Evolutionary conservation across 768 basidiomycete genomes (phyloP).

Genomic region (Gloeostereum incarnatum): DNA sequence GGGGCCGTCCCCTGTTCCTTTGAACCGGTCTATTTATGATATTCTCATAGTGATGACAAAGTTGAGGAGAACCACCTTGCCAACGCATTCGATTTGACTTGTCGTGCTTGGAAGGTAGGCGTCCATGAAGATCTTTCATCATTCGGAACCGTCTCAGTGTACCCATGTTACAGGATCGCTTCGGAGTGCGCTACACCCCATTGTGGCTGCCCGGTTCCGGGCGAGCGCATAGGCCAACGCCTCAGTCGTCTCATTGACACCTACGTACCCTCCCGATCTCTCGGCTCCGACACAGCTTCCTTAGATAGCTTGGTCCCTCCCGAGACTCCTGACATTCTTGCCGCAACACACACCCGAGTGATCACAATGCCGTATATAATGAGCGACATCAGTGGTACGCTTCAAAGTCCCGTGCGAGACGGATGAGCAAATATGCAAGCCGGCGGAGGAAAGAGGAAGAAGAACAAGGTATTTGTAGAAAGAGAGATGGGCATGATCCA

Average conservation of each 20-base stretch:
- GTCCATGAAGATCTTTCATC: not conserved
- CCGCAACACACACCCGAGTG: not conserved
- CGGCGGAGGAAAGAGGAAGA: too few relatives aligned
- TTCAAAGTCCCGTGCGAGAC: too few relatives aligned
- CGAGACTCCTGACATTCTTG: not conserved
- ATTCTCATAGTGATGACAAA: not conserved
- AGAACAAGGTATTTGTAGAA: too few relatives aligned
- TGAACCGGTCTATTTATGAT: not conserved
- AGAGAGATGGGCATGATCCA: too few relatives aligned
- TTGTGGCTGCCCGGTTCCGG: not conserved
- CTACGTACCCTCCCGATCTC: not conserved
- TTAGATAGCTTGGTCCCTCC: not conserved
- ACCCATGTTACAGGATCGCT: not conserved
- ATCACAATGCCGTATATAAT: not conserved
- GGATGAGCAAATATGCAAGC: too few relatives aligned
- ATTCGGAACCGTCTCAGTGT: not conserved
- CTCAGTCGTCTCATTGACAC: not conserved
- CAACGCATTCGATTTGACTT: not conserved
- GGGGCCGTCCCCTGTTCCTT: not conserved
- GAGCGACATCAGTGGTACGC: too few relatives aligned
- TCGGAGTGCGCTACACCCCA: not conserved
- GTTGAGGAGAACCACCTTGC: not conserved
- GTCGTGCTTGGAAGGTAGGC: conserved; percentile 1
- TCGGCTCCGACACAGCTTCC: too few relatives aligned
- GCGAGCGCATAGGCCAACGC: not conserved